Percentiles rank a stretch among this genome's conserved stretches.
Evolutionary conservation across 768 basidiomycete species (phyloP).

Genomic region (Boletus fagicola): DNA sequence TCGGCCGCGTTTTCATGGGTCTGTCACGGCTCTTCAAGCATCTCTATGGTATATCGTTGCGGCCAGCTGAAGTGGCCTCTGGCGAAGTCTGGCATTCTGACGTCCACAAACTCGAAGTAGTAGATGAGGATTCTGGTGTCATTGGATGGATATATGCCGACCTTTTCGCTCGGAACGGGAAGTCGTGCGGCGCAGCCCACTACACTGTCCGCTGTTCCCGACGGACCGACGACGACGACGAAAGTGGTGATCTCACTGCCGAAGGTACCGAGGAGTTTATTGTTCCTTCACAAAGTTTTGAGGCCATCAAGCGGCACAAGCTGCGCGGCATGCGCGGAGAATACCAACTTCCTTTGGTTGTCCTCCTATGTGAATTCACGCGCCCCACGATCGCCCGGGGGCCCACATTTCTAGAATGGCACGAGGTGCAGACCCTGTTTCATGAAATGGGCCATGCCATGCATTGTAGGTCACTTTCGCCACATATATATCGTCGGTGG

Average conservation of each 20-base stretch:
- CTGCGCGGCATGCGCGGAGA: conserved; percentile 63
- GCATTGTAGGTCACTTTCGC: conserved; percentile 75
- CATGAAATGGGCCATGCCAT: conserved; percentile 99
- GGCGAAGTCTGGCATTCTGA: conserved; percentile 90
- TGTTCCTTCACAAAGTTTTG: conserved; percentile 58
- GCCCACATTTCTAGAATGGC: conserved; percentile 81
- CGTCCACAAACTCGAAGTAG: conserved; percentile 89
- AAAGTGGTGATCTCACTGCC: conserved; percentile 52
- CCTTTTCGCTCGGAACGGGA: conserved; percentile 79
- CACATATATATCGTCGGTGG: background rate
- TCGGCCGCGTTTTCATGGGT: conserved; percentile 90
- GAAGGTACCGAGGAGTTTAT: conserved; percentile 42
- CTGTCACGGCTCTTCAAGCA: conserved; percentile 85
- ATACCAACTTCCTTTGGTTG: conserved; percentile 89
- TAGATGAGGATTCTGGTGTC: conserved; percentile 82
- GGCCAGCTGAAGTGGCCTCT: conserved; percentile 60
- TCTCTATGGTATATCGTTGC: conserved; percentile 82
- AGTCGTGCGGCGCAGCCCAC: conserved; percentile 90
- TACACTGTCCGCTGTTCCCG: conserved; percentile 96
- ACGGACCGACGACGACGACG: conserved; percentile 89
- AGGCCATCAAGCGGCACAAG: conserved; percentile 56
- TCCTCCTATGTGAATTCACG: conserved; percentile 85
- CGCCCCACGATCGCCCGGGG: conserved; percentile 58
- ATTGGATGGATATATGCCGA: conserved; percentile 97
- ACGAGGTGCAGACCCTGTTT: conserved; percentile 90